A percentile compares a stretch with the other conserved stretches of the same genome.
Conservation (phyloP, 768 basidiomycete genomes). For the Boletus patriciae region DNA sequence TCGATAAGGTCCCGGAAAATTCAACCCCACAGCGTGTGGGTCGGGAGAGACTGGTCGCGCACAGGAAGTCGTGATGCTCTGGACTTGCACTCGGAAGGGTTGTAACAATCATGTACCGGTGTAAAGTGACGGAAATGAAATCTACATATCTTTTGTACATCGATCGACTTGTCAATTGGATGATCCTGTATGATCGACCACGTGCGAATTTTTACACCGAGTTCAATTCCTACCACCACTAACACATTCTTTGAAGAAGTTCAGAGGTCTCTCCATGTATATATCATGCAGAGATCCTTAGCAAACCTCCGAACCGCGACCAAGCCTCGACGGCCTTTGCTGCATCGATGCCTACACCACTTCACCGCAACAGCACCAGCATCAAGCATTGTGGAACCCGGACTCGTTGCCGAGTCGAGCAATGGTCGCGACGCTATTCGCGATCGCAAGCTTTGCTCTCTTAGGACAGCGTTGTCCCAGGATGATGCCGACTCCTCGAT, state of each 20-base stretch:
- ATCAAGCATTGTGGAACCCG: conserved; percentile 2
- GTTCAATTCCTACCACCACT: not conserved
- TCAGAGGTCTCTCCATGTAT: conserved; percentile 11
- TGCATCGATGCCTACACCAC: conserved; percentile 9
- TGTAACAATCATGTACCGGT: not conserved
- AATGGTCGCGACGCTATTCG: conserved; percentile 8
- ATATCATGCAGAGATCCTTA: conserved; percentile 26
- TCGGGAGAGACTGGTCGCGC: conserved; percentile 51
- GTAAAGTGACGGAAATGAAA: not conserved
- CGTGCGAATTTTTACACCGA: conserved; percentile 17
- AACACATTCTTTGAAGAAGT: not conserved
- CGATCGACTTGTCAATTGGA: not conserved
- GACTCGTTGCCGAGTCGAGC: conserved; percentile 4
- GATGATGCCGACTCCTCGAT: conserved; percentile 41
- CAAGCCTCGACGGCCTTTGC: conserved; percentile 5
- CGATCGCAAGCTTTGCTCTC: conserved; percentile 29
- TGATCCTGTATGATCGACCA: not conserved
- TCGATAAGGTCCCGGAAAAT: conserved; percentile 50
- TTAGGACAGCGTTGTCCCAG: conserved; percentile 32
- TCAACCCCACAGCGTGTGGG: conserved; percentile 45
- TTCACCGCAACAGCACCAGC: conserved; percentile 12
- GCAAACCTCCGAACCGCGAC: conserved; percentile 16
- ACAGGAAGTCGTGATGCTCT: conserved; percentile 4
- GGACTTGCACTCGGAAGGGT: not conserved
- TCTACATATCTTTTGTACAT: too few species aligned